Percentiles rank a stretch among this genome's conserved stretches.
phyloP scores from a whole-genome alignment of 371 early-diverging fungal species.

The Nematocida minor region DNA sequence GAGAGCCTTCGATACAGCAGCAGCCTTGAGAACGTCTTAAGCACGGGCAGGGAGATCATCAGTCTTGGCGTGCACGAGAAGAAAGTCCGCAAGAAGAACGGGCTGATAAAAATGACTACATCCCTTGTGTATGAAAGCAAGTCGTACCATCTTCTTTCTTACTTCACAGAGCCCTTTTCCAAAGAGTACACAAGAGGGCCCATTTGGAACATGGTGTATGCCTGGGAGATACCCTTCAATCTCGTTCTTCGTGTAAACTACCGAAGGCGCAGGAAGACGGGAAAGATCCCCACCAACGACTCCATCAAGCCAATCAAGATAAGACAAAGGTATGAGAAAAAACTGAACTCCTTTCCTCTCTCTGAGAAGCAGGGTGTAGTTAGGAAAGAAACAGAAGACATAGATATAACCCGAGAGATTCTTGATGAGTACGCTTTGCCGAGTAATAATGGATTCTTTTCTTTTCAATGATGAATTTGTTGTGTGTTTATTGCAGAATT shows the following conservation, averaged over 20 bases:
- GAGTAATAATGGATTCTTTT: background rate
- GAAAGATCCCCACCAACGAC: too few relatives aligned
- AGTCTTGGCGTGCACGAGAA: background rate
- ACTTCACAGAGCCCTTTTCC: conserved; percentile 40
- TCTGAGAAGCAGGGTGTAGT: background rate
- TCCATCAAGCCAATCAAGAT: background rate
- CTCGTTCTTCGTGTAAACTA: conserved; percentile 30
- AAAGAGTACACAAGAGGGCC: background rate
- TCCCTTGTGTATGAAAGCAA: conserved; percentile 47
- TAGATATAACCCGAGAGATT: background rate
- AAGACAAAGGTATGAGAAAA: background rate
- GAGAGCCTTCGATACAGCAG: conserved; percentile 46
- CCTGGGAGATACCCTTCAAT: conserved; percentile 31
- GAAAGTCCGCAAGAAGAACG: conserved; percentile 45
- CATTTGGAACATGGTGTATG: conserved; percentile 17
- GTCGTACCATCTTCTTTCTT: conserved; percentile 61
- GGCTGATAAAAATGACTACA: conserved; percentile 62
- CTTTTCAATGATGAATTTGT: background rate
- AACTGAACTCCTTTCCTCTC: background rate
- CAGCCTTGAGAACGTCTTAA: conserved; percentile 10
- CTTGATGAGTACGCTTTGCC: background rate
- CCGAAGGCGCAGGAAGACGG: background rate
- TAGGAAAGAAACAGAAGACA: background rate
- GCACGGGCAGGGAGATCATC: conserved; percentile 10
- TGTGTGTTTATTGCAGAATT: too few relatives aligned